Percentiles rank a stretch among this genome's conserved stretches.
These are phyloP conservation scores for Voacanga thouarsii DNA, from an alignment of 257 asterid genomes.

Conservation along the genomic window DNA sequence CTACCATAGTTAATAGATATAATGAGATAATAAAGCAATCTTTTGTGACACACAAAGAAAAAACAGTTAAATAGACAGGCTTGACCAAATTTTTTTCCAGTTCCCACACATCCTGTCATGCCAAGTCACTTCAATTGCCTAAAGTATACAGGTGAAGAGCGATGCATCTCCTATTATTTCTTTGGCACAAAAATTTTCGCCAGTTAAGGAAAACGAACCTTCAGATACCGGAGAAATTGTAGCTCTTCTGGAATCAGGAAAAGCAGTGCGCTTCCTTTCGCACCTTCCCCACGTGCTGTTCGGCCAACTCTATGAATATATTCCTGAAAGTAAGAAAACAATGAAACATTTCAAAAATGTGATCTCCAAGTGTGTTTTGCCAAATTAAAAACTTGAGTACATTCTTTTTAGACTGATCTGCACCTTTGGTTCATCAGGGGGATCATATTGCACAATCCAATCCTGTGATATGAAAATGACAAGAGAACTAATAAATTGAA, in stretches of 20 bases:
- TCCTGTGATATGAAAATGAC: conserved; percentile 3
- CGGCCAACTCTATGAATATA: conserved; percentile 95
- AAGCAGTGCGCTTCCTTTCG: conserved; percentile 85
- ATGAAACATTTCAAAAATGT: conserved; percentile 12
- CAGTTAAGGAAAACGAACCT: conserved; percentile 41
- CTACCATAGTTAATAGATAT: neutral
- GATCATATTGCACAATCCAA: too few relatives aligned
- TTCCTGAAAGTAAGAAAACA: conserved; percentile 51
- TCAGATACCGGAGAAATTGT: conserved; percentile 73
- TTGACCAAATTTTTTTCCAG: neutral
- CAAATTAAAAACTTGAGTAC: too few relatives aligned
- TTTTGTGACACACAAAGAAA: neutral
- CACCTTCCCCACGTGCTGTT: conserved; percentile 99
- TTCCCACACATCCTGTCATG: neutral
- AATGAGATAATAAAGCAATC: neutral
- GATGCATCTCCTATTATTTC: neutral
- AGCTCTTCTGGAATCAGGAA: conserved; percentile 92
- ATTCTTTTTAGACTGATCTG: too few relatives aligned
- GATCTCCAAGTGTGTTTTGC: neutral
- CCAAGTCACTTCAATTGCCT: neutral
- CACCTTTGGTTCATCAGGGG: too few relatives aligned
- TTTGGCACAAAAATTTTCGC: neutral
- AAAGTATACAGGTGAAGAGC: neutral
- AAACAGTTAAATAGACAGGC: neutral
- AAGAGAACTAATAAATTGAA: conserved; percentile 5